These are phyloP conservation scores for Phellinidium pouzarii DNA, from an alignment of 1,284 basidiomycete species.

Conservation along the genomic window DNA sequence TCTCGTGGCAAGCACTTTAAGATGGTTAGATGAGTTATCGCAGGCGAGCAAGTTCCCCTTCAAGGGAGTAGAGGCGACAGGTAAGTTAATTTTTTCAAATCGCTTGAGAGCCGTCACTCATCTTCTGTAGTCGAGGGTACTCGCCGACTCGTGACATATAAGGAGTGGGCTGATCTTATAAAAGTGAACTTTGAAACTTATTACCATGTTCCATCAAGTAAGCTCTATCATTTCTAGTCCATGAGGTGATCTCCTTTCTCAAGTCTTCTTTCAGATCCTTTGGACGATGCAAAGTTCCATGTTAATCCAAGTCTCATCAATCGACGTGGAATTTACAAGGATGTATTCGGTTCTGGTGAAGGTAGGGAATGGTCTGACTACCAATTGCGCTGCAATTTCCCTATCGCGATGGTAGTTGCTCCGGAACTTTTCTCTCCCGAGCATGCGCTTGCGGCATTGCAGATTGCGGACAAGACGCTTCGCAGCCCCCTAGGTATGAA, in stretches of 20 bases:
- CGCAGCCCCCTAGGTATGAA: conserved; percentile 89
- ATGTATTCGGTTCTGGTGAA: conserved; percentile 84
- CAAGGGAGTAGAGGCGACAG: conserved; percentile 76
- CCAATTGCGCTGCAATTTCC: conserved; percentile 89
- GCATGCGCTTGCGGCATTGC: conserved; percentile 74
- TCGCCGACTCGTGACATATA: conserved; percentile 74
- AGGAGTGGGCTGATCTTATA: conserved; percentile 84
- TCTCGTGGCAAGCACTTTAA: conserved; percentile 85
- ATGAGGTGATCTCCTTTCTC: neutral
- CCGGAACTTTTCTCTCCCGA: conserved; percentile 87
- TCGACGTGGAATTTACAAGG: conserved; percentile 96
- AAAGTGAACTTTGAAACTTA: conserved; percentile 84
- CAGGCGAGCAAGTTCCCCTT: conserved; percentile 75
- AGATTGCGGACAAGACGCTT: conserved; percentile 69
- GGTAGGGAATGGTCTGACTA: conserved; percentile 95
- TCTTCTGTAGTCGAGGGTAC: conserved; percentile 58
- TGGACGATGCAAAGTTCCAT: conserved; percentile 68
- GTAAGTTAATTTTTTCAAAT: conserved; percentile 42
- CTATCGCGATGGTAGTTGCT: conserved; percentile 94
- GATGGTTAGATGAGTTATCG: conserved; percentile 77
- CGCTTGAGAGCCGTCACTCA: neutral
- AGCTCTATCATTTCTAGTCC: conserved; percentile 21
- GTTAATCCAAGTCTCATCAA: conserved; percentile 73
- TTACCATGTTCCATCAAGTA: conserved; percentile 86
- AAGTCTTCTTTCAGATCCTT: conserved; percentile 46